These are phyloP conservation scores for Botrytis fragariae DNA, from an alignment of 2,329 filamentous ascomycete species.

Conservation along the genomic window DNA sequence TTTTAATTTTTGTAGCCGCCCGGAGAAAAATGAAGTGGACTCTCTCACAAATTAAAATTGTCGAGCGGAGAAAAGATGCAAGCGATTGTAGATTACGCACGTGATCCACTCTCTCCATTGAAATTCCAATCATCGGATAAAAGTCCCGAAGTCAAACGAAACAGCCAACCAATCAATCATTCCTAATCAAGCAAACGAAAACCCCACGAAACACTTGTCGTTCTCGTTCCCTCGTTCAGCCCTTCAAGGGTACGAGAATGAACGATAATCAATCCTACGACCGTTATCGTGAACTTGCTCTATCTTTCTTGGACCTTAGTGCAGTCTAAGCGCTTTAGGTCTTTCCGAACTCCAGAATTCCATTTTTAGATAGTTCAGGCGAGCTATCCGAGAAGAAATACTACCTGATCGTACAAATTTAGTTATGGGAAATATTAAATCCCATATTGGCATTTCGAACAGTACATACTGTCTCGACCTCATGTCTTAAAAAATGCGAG, in stretches of 20 bases:
- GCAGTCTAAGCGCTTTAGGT: conserved; percentile 1
- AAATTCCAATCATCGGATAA: neutral
- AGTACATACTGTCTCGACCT: neutral
- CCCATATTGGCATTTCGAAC: neutral
- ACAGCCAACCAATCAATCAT: neutral
- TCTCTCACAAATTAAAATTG: neutral
- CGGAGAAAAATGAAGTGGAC: conserved; percentile 9
- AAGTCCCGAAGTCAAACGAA: neutral
- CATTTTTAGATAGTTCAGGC: conserved; percentile 1
- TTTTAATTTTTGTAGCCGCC: neutral
- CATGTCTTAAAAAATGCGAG: neutral
- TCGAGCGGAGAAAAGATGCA: neutral
- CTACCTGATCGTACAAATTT: neutral
- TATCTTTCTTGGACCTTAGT: neutral
- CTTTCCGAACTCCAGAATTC: neutral
- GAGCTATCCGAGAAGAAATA: neutral
- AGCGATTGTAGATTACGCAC: neutral
- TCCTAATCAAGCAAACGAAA: neutral
- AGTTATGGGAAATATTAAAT: neutral
- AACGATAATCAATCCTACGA: neutral
- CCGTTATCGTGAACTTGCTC: neutral
- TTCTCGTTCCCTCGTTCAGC: conserved; percentile 4
- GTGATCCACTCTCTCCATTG: neutral
- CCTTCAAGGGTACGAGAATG: neutral
- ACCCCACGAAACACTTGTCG: neutral